Conservation (phyloP, 1,139 yeast species). For the Candida labiduridarum region DNA sequence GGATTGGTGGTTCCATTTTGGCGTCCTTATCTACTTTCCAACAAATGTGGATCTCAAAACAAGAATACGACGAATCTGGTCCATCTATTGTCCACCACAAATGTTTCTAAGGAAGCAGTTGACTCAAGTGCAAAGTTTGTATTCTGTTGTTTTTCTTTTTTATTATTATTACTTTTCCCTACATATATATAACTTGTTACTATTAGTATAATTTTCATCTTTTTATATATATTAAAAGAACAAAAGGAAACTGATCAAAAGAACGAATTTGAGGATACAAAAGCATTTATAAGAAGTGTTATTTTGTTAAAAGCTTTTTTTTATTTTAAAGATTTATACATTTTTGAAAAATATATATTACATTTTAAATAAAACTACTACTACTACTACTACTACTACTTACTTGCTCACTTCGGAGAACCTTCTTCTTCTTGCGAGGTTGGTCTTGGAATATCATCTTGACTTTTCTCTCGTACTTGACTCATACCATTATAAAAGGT, state of each 20-base stretch:
- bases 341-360: slow-evolving; percentile 7
- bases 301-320: not conserved
- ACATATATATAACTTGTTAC: slow-evolving; percentile 6
- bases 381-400: not conserved
- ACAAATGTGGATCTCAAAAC: slow-evolving; percentile 99
- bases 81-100: slow-evolving; percentile 99
- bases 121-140: slow-evolving; percentile 1
- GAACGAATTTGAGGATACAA: not conserved
- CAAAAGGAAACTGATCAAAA: not conserved
- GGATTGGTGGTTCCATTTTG: slow-evolving; percentile 99
- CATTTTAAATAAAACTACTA: slow-evolving; percentile 3
- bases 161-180: slow-evolving; percentile 3
- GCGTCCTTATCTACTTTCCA: slow-evolving; percentile 99
- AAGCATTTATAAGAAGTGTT: not conserved
- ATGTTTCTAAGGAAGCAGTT: slow-evolving; percentile 76
- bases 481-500: slow-evolving; percentile 42
- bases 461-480: slow-evolving; percentile 22
- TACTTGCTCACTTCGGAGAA: not conserved
- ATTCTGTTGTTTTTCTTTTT: slow-evolving; percentile 3
- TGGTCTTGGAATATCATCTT: not conserved
- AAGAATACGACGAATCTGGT: slow-evolving; percentile 99
- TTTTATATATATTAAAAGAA: slow-evolving; percentile 3
- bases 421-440: not conserved
- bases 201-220: slow-evolving; percentile 3
- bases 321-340: not conserved